phyloP scores from a whole-genome alignment of 2,329 filamentous ascomycete genomes.

The Aureobasidium leucospermi region DNA sequence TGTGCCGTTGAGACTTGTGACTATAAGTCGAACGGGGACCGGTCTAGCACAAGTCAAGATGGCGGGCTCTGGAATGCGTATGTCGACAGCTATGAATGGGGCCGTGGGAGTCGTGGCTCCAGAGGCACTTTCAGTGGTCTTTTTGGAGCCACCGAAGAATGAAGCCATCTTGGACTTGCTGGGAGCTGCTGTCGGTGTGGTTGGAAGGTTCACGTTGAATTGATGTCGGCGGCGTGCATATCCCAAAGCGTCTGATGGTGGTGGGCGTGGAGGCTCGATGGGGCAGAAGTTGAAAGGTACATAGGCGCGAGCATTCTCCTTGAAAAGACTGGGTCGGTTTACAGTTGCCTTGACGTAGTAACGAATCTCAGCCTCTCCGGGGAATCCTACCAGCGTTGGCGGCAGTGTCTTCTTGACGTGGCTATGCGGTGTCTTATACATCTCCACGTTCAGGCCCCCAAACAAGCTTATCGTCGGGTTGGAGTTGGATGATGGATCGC shows the following conservation, averaged over 20 bases:
- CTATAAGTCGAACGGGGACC: constrained; percentile 69
- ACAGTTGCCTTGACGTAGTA: constrained; percentile 97
- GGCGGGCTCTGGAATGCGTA: constrained; percentile 75
- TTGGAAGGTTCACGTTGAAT: constrained; percentile 34
- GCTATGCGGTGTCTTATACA: constrained; percentile 39
- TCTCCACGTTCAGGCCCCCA: constrained; percentile 36
- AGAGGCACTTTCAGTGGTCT: constrained; percentile 20
- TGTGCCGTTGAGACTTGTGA: constrained; percentile 66
- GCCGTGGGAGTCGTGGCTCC: constrained; percentile 18
- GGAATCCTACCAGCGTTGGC: constrained; percentile 80
- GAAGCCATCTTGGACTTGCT: constrained; percentile 47
- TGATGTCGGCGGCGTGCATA: constrained; percentile 70
- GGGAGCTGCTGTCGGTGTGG: constrained; percentile 16
- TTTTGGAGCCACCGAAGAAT: constrained; percentile 46
- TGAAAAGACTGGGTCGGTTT: constrained; percentile 78
- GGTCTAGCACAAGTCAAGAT: constrained; percentile 86
- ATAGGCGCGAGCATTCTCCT: constrained; percentile 70
- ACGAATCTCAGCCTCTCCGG: constrained; percentile 77
- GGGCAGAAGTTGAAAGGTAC: constrained; percentile 77
- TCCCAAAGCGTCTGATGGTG: constrained; percentile 63
- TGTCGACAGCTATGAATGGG: constrained; percentile 67
- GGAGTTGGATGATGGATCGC: constrained; percentile 39
- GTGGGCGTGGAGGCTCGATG: constrained; percentile 76
- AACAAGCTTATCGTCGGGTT: constrained; percentile 36
- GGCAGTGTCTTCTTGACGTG: constrained; percentile 85